phyloP scores from a whole-genome alignment of 495 filamentous ascomycete species.

The Staphylotrichum longicolle region DNA sequence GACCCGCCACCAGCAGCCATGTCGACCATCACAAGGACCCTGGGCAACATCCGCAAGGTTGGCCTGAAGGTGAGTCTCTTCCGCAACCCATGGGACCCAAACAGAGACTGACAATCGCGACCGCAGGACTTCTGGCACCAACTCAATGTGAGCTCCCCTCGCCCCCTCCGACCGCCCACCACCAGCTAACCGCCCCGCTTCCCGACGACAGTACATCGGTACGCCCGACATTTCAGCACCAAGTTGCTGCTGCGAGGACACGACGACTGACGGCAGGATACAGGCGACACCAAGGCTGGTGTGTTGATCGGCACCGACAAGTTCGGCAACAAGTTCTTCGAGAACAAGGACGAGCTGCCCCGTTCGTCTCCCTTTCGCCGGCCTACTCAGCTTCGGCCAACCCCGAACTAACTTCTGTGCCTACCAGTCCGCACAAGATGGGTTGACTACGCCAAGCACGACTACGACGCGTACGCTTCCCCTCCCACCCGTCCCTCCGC shows the following conservation, averaged over 20 bases:
- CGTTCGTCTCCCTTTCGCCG: conserved; percentile 52
- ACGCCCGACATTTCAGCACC: conserved; percentile 13
- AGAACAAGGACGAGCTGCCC: conserved; percentile 93
- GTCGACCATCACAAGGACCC: conserved; percentile 86
- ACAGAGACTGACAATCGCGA: conserved; percentile 26
- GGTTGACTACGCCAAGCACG: conserved; percentile 90
- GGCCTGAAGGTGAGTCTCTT: conserved; percentile 67
- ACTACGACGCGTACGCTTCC: conserved; percentile 75
- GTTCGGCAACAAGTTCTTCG: conserved; percentile 96
- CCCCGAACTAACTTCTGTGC: conserved; percentile 9
- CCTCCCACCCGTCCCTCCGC: neutral
- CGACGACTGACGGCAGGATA: conserved; percentile 36
- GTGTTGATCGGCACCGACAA: conserved; percentile 79
- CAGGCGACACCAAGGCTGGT: conserved; percentile 96
- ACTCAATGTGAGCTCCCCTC: conserved; percentile 69
- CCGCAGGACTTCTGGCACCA: conserved; percentile 82
- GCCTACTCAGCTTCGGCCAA: neutral
- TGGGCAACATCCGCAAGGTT: conserved; percentile 81
- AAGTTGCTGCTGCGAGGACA: too few relatives aligned
- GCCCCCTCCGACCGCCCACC: conserved; percentile 2
- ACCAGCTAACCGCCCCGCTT: conserved; percentile 27
- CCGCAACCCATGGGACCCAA: neutral
- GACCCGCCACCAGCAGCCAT: conserved; percentile 56
- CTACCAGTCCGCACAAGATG: conserved; percentile 85
- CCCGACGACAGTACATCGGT: conserved; percentile 63